phyloP scores from a whole-genome alignment of 148 eudicot species.

The Chenopodium suecicum region DNA sequence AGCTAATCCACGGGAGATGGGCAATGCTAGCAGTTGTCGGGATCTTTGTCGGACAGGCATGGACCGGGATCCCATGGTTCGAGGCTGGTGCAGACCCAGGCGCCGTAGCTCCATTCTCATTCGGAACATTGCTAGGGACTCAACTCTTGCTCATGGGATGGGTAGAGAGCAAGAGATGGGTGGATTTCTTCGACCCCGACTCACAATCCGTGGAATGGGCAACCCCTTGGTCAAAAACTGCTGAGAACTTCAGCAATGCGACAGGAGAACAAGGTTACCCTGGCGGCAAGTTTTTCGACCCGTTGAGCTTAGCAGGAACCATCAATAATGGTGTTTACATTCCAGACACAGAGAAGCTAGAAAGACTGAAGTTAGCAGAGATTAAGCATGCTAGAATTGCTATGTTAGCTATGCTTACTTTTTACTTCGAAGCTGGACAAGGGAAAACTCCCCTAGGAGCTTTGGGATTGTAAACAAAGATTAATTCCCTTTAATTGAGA shows the following conservation, averaged over 20 bases:
- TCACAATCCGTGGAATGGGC: conserved; percentile 98
- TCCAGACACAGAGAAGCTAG: conserved; percentile 73
- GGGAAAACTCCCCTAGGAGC: conserved; percentile 98
- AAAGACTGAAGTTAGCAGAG: conserved; percentile 89
- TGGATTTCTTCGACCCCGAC: conserved; percentile 89
- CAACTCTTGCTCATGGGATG: conserved; percentile 97
- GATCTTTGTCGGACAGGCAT: conserved; percentile 95
- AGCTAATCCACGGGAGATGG: conserved; percentile 98
- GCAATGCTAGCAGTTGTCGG: conserved; percentile 93
- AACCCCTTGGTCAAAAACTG: conserved; percentile 88
- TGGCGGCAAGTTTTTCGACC: conserved; percentile 95
- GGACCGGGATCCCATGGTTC: conserved; percentile 93
- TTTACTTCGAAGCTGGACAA: conserved; percentile 96
- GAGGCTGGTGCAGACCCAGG: conserved; percentile 97
- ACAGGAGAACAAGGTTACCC: conserved; percentile 98
- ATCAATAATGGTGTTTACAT: conserved; percentile 59
- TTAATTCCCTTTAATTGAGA: conserved; percentile 14
- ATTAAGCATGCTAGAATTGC: conserved; percentile 95
- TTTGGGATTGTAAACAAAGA: conserved; percentile 57
- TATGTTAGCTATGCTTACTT: conserved; percentile 88
- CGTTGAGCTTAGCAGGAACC: conserved; percentile 65
- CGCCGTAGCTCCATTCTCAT: conserved; percentile 89
- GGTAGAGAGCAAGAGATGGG: conserved; percentile 99
- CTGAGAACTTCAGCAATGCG: conserved; percentile 76
- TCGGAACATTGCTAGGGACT: conserved; percentile 78